phyloP scores from a whole-genome alignment of 2,329 filamentous ascomycete genomes.

The Exophiala oligosperma region DNA sequence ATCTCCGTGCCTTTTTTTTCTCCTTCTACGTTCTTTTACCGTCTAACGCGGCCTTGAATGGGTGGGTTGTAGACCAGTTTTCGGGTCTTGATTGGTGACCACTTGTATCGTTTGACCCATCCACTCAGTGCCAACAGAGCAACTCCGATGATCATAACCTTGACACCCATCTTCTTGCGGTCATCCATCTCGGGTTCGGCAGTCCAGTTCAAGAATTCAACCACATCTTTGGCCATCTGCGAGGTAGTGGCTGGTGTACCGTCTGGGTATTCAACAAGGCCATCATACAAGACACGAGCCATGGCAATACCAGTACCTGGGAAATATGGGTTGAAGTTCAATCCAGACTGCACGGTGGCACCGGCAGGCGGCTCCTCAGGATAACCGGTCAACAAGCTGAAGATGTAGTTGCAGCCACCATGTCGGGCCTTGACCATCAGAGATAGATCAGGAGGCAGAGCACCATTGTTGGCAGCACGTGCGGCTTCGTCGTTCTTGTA shows the following conservation, averaged over 20 bases:
- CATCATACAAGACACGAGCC: slow-evolving; percentile 97
- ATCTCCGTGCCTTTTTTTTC: not conserved
- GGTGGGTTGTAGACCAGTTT: slow-evolving; percentile 79
- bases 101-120: slow-evolving; percentile 99
- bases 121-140: slow-evolving; percentile 83
- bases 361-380: slow-evolving; percentile 94
- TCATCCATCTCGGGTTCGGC: slow-evolving; percentile 99
- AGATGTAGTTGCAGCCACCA: slow-evolving; percentile 98
- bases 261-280: slow-evolving; percentile 96
- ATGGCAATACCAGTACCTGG: slow-evolving; percentile 95
- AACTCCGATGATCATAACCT: slow-evolving; percentile 79
- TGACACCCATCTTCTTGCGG: slow-evolving; percentile 99
- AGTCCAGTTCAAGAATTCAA: slow-evolving; percentile 98
- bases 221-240: slow-evolving; percentile 99
- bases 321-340: slow-evolving; percentile 99
- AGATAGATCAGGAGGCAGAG: slow-evolving; percentile 93
- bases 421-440: slow-evolving; percentile 97
- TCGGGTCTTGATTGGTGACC: slow-evolving; percentile 91
- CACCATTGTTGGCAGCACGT: slow-evolving; percentile 96
- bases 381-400: slow-evolving; percentile 94
- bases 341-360: slow-evolving; percentile 77
- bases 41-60: not conserved
- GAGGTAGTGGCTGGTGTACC: slow-evolving; percentile 90
- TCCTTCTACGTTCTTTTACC: not conserved
- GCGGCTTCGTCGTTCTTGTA: slow-evolving; percentile 99